Evolutionary conservation across 495 filamentous ascomycete genomes (phyloP), one percentile per base, ranked within the genome.

Genomic region (Xylaria longipes): DNA sequence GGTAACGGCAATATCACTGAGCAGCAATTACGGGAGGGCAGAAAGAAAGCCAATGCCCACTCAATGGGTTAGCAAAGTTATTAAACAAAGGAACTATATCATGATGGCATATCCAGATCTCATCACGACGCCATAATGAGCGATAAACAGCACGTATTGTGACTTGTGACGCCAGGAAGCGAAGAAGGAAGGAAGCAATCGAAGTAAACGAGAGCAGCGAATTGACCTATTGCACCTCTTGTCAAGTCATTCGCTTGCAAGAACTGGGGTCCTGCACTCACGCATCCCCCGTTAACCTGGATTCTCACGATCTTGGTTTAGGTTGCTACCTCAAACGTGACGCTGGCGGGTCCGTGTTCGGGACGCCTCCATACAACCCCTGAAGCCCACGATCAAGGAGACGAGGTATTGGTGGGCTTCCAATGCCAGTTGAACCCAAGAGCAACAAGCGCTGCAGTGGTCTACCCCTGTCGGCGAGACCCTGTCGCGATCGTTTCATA

Each of bases 31-130:
- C 71, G 25, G 63, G 64, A 58, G 71, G 77, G 74, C 72, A 78
- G 80, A 70, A 78, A 76, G 80, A 79, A 80, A 82, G 37, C 50
- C 39, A 78, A 81, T 77, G 74, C 85, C 85, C 85, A 87, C 71
- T 87, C 85, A 84, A 86, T 86, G 85, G 86, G 81, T 69, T 27
- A 65, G 65, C 43, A 54, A 54, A 69, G 64, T 70, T 73, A 73
- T 67, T 71, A 74, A 73, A 68, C 77, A 70, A 67, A 79, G 76
- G 75, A 80, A 78, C 75, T 58, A 60, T 81, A 76, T 72, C 76
- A 77, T 78, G 62, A 72, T 74, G 71, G 63, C 71, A 64, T 65
- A 54, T 54, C 43, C 57, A 68, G 56, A 65, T 46, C 65, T 48
- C 68, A 70, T 73, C 73, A 75, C 70, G 72, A 64, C 71, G 72